phyloP scores from a whole-genome alignment of 805 yeast genomes.

The Danielia reshetovae region DNA sequence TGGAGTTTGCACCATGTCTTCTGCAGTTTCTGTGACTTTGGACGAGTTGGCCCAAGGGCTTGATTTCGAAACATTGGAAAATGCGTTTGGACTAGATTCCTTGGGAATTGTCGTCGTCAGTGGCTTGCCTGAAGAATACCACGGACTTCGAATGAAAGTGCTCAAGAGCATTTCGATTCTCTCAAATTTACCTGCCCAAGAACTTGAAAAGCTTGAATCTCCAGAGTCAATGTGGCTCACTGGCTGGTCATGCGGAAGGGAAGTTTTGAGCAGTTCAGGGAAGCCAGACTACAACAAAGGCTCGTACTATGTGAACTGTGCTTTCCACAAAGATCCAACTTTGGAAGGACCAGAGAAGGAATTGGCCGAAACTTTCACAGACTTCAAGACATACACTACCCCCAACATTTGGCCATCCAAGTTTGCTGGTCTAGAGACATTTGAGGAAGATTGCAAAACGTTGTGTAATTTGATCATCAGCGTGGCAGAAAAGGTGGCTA shows the following conservation, averaged over 20 bases:
- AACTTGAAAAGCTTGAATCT: slow-evolving; percentile 38
- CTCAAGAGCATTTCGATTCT: slow-evolving; percentile 40
- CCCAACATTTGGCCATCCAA: slow-evolving; percentile 51
- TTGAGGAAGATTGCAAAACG: slow-evolving; percentile 34
- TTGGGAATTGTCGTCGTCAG: slow-evolving; percentile 51
- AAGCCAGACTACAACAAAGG: slow-evolving; percentile 51
- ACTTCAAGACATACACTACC: slow-evolving; percentile 43
- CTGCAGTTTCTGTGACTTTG: slow-evolving; percentile 30
- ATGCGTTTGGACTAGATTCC: slow-evolving; percentile 54
- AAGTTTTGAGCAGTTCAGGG: slow-evolving; percentile 39
- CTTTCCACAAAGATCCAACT: slow-evolving; percentile 41
- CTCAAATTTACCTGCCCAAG: slow-evolving; percentile 33
- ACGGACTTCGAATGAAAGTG: slow-evolving; percentile 38
- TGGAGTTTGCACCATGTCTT: neutral
- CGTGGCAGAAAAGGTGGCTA: slow-evolving; percentile 48
- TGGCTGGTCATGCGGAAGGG: slow-evolving; percentile 63
- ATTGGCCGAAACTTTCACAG: slow-evolving; percentile 26
- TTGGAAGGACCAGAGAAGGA: slow-evolving; percentile 45
- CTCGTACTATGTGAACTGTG: slow-evolving; percentile 56
- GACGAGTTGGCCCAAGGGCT: slow-evolving; percentile 28
- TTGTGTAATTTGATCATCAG: slow-evolving; percentile 45
- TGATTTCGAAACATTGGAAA: slow-evolving; percentile 25
- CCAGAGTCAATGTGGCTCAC: slow-evolving; percentile 50
- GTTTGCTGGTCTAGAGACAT: slow-evolving; percentile 22
- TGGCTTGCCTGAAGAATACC: slow-evolving; percentile 38